Evolutionary conservation across 805 yeast species (phyloP), one percentile per base, ranked within the genome.

Genomic region (Metschnikowia arizonensis): DNA sequence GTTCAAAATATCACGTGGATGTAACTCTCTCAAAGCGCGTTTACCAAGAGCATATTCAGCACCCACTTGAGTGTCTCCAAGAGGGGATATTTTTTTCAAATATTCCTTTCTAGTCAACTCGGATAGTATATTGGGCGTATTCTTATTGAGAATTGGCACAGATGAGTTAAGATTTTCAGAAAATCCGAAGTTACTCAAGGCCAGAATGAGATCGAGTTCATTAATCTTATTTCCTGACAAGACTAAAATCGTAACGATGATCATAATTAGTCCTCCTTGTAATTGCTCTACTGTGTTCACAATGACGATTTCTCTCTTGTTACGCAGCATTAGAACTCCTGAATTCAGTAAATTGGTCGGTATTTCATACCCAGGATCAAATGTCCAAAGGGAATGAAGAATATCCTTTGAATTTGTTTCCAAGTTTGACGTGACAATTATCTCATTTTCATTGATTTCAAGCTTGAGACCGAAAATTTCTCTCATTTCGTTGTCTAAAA

Each of bases 61-160:
- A 28, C 44, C 33, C 12, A 30, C 35, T 8, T 48, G 53, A 11
- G 50, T 57, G 14, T 56, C 42, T 3, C 51, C 55, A 14, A 46
- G 50, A 7, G 51, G 21, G 2, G 39, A 30, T 18, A 52, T 55
- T 32, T 51, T 54, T 9, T 42, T 46, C 8, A 68, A 35, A 47
- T 69, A 70, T 11, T 67, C 72, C 36, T 57, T 54, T 48, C 53
- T 61, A 19, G 58, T 50, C 28, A 68, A 56, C 21, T 62, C 69
- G 2, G 48, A 46, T 5, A 68, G 28, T 12, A 67, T 42, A 30
- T 57, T 64, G 6, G 44, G 50, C 4, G 56, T 31, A 26, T 57
- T 58, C 42, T 50, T 48, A 44, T 58, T 57, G 15, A 58, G 42
- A 15, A 54, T 56, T 14, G 65, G 53, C 26, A 57, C 56, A n/a